Base-by-base conservation (phyloP, 2,329 filamentous ascomycete genomes). In the Fusarium liriodendri region DNA sequence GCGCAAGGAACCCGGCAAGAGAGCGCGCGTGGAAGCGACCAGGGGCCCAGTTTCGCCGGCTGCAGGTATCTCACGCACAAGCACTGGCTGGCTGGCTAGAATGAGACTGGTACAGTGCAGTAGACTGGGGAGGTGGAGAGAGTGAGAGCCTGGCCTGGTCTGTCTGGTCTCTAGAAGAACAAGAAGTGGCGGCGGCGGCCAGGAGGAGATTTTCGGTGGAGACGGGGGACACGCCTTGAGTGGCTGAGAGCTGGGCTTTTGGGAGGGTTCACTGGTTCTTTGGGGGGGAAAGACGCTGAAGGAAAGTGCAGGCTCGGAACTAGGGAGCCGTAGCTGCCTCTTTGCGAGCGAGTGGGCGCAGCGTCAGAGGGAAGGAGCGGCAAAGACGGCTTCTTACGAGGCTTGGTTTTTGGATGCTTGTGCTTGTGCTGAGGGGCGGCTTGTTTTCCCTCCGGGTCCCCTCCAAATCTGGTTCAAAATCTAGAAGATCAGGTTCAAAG, bases 331-430 rank as follows among this genome's bases (percentile, higher is more conserved):
- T 75, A 75, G 70, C 59, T 74, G n/a, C 37, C 38, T 58, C 55
- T 42, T 55, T 47, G 54, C 40, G 54, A 27, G 29, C 45, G 60
- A 47, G 67, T 62, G 45, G 33, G 57, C 42, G 59, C 22, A 62
- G n/a, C 33, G 33, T n/a, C 45, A 29, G 25, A 61, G 64, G 42
- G 38, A 59, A 59, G 20, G n/a, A 50, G 75, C 76, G 76, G 75
- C 73, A 77, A 77, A 77, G 64, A 77, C 76, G 76, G 76, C 76
- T 73, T 71, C 70, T 69, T 14, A n/a, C 42, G 32, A 64, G 67
- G 64, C 64, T 67, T 70, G 50, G 59, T 27, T n/a, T 45, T 22
- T 18, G 37, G 18, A 18, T n/a, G 16, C 37, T 42, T 45, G 37
- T n/a, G 16, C 37, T 42, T 45, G 25, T 54, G 22, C n/a, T 38